These are phyloP conservation scores for Schizosaccharomyces cryophilus DNA, from an alignment of 805 yeast species.

Conservation along the genomic window DNA sequence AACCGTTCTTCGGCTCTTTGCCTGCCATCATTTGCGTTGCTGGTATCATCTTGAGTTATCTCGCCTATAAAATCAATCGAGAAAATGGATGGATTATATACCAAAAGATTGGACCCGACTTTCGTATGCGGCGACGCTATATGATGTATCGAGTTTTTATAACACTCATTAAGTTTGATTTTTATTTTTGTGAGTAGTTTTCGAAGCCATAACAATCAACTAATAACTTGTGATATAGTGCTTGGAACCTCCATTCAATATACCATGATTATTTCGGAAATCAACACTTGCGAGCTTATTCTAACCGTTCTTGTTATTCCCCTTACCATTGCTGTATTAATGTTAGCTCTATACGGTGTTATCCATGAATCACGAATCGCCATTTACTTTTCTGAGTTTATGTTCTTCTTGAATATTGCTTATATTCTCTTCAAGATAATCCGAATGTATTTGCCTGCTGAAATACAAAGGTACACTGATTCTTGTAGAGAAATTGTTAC, in stretches of 20 bases:
- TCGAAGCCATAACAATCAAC: not conserved
- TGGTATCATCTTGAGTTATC: slow-evolving; percentile 13
- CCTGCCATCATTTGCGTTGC: slow-evolving; percentile 20
- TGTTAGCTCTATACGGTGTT: slow-evolving; percentile 18
- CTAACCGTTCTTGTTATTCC: slow-evolving; percentile 25
- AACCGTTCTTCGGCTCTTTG: slow-evolving; percentile 21
- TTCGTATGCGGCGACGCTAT: slow-evolving; percentile 18
- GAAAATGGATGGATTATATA: slow-evolving; percentile 25
- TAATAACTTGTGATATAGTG: slow-evolving; percentile 7
- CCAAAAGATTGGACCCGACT: slow-evolving; percentile 25
- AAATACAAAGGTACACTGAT: slow-evolving; percentile 16
- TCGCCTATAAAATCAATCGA: slow-evolving; percentile 16
- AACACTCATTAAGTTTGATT: slow-evolving; percentile 18
- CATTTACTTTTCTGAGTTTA: slow-evolving; percentile 12
- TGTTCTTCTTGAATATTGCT: slow-evolving; percentile 20
- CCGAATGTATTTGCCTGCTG: slow-evolving; percentile 16
- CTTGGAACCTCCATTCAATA: slow-evolving; percentile 27
- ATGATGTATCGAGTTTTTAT: slow-evolving; percentile 19
- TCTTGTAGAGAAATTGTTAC: slow-evolving; percentile 24
- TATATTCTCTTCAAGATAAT: slow-evolving; percentile 23
- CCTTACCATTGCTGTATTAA: slow-evolving; percentile 18
- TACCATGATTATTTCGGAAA: slow-evolving; percentile 20
- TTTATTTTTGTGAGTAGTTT: slow-evolving; percentile 18
- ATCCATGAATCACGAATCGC: slow-evolving; percentile 16
- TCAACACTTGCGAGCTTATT: slow-evolving; percentile 21